These are phyloP conservation scores for Aphanomyces stellatus DNA, from an alignment of 352 stramenopile species.

Conservation along the genomic window DNA sequence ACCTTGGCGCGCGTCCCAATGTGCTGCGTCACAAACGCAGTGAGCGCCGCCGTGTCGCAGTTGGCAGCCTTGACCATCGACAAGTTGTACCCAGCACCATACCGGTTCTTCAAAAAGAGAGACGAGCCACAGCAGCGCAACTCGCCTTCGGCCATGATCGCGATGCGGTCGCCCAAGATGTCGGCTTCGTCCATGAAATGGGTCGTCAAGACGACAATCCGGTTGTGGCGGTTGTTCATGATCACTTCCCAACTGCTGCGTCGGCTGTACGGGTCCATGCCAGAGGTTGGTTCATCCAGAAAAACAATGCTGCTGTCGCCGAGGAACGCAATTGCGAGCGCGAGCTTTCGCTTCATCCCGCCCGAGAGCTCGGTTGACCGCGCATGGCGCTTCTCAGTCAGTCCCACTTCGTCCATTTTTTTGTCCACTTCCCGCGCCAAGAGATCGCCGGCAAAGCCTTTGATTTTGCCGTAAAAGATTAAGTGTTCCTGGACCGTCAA, in stretches of 20 bases:
- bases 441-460: slow-evolving; percentile 46
- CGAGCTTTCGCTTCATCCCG: slow-evolving; percentile 86
- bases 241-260: slow-evolving; percentile 53
- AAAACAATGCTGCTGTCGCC: slow-evolving; percentile 45
- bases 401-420: slow-evolving; percentile 84
- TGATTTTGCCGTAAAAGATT: slow-evolving; percentile 89
- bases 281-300: slow-evolving; percentile 40
- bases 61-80: slow-evolving; percentile 31
- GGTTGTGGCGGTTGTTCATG: slow-evolving; percentile 30
- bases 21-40: slow-evolving; percentile 43
- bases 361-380: slow-evolving; percentile 43
- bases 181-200: slow-evolving; percentile 60
- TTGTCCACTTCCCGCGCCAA: slow-evolving; percentile 24
- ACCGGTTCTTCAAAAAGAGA: slow-evolving; percentile 73
- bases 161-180: slow-evolving; percentile 40
- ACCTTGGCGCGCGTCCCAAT: slow-evolving; percentile 24
- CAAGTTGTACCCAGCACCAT: slow-evolving; percentile 62
- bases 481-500: slow-evolving; percentile 95
- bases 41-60: not conserved
- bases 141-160: slow-evolving; percentile 74
- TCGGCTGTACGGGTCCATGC: slow-evolving; percentile 31
- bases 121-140: slow-evolving; percentile 41
- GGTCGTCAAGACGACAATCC: slow-evolving; percentile 45
- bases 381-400: slow-evolving; percentile 78
- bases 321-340: slow-evolving; percentile 83